A percentile compares a stretch with the other conserved stretches of the same genome.
phyloP scores from a whole-genome alignment of 1,139 yeast species.

The Hemisphaericaspora subhashii region DNA sequence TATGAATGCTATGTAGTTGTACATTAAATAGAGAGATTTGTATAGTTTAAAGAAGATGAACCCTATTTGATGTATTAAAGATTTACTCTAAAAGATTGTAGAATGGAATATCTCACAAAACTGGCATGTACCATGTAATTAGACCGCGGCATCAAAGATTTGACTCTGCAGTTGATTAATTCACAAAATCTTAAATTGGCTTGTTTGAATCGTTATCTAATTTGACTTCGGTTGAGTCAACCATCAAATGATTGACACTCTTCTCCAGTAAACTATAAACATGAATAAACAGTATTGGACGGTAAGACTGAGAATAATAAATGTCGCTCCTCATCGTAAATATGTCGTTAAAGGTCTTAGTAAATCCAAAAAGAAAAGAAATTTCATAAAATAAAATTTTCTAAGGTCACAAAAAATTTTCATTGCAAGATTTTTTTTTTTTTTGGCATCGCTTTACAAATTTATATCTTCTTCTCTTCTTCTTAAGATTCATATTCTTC shows the following conservation, averaged over 20 bases:
- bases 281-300: neutral
- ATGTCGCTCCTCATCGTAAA: neutral
- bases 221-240: neutral
- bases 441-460: neutral
- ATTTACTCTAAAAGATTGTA: no score
- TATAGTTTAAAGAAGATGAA: no score
- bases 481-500: slow-evolving; percentile 1
- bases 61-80: neutral
- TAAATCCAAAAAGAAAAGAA: neutral
- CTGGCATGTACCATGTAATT: no score
- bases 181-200: neutral
- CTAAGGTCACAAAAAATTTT: neutral
- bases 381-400: slow-evolving; percentile 1
- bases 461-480: slow-evolving; percentile 2
- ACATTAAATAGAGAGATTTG: neutral
- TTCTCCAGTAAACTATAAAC: no score
- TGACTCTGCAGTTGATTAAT: neutral
- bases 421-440: neutral
- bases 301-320: no score
- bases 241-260: no score
- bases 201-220: neutral
- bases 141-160: no score
- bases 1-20: neutral
- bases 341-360: neutral
- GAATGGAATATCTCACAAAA: no score